A percentile compares a stretch with the other conserved stretches of the same genome.
Evolutionary conservation across 345 rosid genomes (phyloP).

Genomic region (Pelargonium nanum): DNA sequence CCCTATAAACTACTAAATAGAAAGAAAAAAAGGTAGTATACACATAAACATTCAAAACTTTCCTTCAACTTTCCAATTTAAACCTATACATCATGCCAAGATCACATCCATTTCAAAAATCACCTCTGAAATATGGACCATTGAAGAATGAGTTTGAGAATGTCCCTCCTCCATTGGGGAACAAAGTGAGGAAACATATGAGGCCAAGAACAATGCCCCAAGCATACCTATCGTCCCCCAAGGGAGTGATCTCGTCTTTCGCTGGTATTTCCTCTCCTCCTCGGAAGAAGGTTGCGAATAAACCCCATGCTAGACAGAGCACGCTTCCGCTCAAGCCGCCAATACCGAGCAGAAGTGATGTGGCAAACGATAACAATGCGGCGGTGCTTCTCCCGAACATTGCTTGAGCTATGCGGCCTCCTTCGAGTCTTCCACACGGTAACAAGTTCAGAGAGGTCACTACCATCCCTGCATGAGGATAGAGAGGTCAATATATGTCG

Average conservation of each 20-base stretch:
- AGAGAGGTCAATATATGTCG: not conserved
- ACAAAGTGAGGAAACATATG: conserved; percentile 83
- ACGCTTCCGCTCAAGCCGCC: conserved; percentile 89
- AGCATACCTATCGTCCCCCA: conserved; percentile 60
- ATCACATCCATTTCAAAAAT: conserved; percentile 19
- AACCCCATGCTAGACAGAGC: conserved; percentile 80
- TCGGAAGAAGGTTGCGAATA: conserved; percentile 83
- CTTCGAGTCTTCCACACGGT: conserved; percentile 93
- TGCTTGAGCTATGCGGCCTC: conserved; percentile 91
- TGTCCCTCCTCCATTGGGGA: conserved; percentile 86
- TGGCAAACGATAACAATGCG: conserved; percentile 50
- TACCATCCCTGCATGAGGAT: conserved; percentile 61
- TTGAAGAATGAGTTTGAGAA: conserved; percentile 66
- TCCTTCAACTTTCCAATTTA: no score
- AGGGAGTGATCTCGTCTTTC: conserved; percentile 71
- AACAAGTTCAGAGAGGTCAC: conserved; percentile 81
- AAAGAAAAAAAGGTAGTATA: no score
- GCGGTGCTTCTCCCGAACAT: conserved; percentile 89
- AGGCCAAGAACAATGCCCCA: conserved; percentile 83
- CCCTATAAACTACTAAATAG: no score
- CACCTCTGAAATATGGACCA: conserved; percentile 70
- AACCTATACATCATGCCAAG: no score
- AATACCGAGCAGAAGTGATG: conserved; percentile 63
- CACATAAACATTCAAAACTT: no score
- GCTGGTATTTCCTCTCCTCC: conserved; percentile 90